phyloP scores from a whole-genome alignment of 306 rosid species.

The Fragaria vesca region DNA sequence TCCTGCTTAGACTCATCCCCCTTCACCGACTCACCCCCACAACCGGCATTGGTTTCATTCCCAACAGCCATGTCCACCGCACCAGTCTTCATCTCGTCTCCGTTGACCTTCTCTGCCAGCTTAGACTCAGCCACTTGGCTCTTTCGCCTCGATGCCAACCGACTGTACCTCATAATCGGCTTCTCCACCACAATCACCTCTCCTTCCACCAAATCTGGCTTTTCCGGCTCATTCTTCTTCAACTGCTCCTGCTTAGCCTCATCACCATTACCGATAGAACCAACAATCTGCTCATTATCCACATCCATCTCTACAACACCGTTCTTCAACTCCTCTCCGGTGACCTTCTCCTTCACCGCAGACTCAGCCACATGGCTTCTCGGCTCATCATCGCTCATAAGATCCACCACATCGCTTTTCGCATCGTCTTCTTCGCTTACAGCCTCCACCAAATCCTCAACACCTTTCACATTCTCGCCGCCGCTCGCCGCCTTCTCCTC shows the following conservation, averaged over 20 bases:
- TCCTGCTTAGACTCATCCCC: slow-evolving; percentile 1
- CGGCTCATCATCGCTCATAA: slow-evolving; percentile 63
- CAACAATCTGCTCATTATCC: slow-evolving; percentile 20
- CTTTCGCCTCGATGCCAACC: slow-evolving; percentile 53
- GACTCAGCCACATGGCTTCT: slow-evolving; percentile 36
- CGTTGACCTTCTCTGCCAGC: background rate
- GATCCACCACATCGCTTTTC: slow-evolving; percentile 69
- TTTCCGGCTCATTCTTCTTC: background rate
- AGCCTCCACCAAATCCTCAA: slow-evolving; percentile 18
- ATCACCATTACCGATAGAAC: background rate
- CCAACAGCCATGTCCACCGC: slow-evolving; percentile 8
- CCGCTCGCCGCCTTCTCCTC: slow-evolving; percentile 4
- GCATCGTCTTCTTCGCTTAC: slow-evolving; percentile 79
- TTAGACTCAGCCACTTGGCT: slow-evolving; percentile 24
- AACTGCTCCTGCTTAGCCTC: background rate
- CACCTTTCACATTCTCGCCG: slow-evolving; percentile 14
- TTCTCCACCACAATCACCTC: slow-evolving; percentile 19
- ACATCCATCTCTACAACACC: slow-evolving; percentile 7
- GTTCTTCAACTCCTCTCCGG: slow-evolving; percentile 28
- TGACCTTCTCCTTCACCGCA: background rate
- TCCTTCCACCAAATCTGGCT: slow-evolving; percentile 1
- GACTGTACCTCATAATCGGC: slow-evolving; percentile 54
- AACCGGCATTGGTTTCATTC: slow-evolving; percentile 11
- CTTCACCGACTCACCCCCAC: background rate
- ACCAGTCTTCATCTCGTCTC: slow-evolving; percentile 22